These are phyloP conservation scores for Colletotrichum sp. DNA, from an alignment of 2,329 filamentous ascomycete species.

Conservation along the genomic window DNA sequence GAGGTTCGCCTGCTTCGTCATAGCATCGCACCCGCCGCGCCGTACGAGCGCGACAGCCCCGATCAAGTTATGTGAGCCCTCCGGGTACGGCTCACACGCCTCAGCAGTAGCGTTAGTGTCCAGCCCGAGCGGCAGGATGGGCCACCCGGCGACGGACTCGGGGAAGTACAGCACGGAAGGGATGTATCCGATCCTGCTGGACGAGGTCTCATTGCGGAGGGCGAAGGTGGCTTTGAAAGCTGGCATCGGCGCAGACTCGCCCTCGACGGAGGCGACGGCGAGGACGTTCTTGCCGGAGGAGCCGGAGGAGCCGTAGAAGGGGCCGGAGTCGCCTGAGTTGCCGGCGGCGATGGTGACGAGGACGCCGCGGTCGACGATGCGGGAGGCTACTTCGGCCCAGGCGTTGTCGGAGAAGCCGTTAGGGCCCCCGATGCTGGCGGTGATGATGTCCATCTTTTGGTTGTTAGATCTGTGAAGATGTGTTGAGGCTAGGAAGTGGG, in stretches of 20 bases:
- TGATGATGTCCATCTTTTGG: conserved; percentile 41
- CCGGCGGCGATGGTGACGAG: conserved; percentile 56
- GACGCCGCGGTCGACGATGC: conserved; percentile 48
- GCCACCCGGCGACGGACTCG: conserved; percentile 36
- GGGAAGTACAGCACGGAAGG: conserved; percentile 37
- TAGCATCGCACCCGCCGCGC: conserved; percentile 35
- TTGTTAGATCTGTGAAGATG: neutral
- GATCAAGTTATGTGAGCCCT: conserved; percentile 23
- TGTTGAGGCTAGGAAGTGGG: accelerated
- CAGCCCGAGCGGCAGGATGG: conserved; percentile 27
- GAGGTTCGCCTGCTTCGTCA: conserved; percentile 31
- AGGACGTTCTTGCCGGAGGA: conserved; percentile 46
- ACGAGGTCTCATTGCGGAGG: conserved; percentile 20
- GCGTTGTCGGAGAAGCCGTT: conserved; percentile 40
- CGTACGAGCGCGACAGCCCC: conserved; percentile 31
- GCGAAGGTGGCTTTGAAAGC: conserved; percentile 33
- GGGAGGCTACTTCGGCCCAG: conserved; percentile 41
- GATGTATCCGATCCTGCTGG: conserved; percentile 30
- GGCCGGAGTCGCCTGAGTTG: conserved; percentile 53
- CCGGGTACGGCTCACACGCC: conserved; percentile 29
- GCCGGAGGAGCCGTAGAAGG: conserved; percentile 49
- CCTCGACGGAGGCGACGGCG: conserved; percentile 46
- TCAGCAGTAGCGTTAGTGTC: conserved; percentile 28
- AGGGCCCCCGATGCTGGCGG: conserved; percentile 41
- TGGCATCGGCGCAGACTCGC: conserved; percentile 29